These are phyloP conservation scores for Myxozyma kluyveri DNA, from an alignment of 805 yeast species.

Conservation along the genomic window DNA sequence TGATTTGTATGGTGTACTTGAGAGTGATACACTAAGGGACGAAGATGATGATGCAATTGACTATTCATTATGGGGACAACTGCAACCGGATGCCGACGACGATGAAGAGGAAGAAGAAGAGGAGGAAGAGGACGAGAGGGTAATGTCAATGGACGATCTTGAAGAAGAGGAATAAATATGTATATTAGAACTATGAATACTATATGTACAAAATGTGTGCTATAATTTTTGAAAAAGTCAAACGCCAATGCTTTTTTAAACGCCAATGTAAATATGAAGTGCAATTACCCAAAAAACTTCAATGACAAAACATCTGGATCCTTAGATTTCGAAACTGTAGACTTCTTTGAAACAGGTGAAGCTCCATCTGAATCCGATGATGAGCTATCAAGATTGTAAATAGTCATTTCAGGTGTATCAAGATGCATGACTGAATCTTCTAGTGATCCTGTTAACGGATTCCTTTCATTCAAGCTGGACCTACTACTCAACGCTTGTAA, in stretches of 20 bases:
- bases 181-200: not conserved
- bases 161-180: constrained; percentile 11
- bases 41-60: constrained; percentile 28
- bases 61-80: constrained; percentile 40
- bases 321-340: not conserved
- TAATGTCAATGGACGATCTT: constrained; percentile 12
- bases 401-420: too few species aligned
- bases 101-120: constrained; percentile 40
- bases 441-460: too few species aligned
- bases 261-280: too few species aligned
- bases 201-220: not conserved
- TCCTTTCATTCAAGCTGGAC: too few species aligned
- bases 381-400: too few species aligned
- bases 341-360: too few species aligned
- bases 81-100: constrained; percentile 38
- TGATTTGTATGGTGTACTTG: constrained; percentile 36
- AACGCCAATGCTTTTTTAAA: too few species aligned
- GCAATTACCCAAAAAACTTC: constrained; percentile 8
- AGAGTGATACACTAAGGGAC: constrained; percentile 10
- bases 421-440: too few species aligned
- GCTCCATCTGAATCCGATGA: too few species aligned
- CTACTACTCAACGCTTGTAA: too few species aligned
- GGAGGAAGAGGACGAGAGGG: constrained; percentile 40
- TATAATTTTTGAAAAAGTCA: not conserved
- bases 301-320: not conserved